Evolutionary conservation across 2,329 filamentous ascomycete species (phyloP), one percentile per base, ranked within the genome.

Genomic region (Akanthomyces uredinophilus): DNA sequence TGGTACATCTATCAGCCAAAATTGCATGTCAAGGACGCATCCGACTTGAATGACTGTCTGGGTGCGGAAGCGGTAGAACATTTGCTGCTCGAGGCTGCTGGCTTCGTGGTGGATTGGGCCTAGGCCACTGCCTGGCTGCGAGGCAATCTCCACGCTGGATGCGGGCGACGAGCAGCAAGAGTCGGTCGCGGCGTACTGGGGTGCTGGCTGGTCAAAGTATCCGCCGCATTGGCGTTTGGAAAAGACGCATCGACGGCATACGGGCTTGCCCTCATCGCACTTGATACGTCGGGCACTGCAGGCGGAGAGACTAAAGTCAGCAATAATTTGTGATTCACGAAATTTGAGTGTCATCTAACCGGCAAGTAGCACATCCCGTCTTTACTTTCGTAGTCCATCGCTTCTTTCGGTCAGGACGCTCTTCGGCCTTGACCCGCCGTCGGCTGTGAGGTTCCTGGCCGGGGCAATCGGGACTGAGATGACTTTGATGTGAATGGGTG

Each of bases 341-440:
- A 8, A 13, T 35, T 5, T 16, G 18, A 4, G 22, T 29, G 8
- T 41, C 7, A 29, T 43, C 56, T 27, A 50, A 51, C 56, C 56
- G 56, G 22, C 56, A 59, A 13, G 56, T 59, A 32, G 44, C 44
- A 24, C 56, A 59, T 13, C 56, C 56, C 10, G 56, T 59, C 44
- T 51, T 59, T 14, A 51, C 56, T 22, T 59, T 59, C 16, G 56
- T 41, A 8, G 32, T 59, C 56, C 56, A 59, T 41, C 56, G 56
- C 22, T 58, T 58, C 29, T 58, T 58, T n/a, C 55, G 55, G 14
- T 47, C 54, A 5, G 54, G 41, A 13, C 54, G 54, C 29, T 57
- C 54, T 18, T 47, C 41, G 29, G 54, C 54, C 29, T 37, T 57
- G 41, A 47, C 54, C 7, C 54, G 11, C 18, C 54, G 54, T 37